Base-by-base conservation (phyloP, 495 filamentous ascomycete species). In the Hyaloscypha hepaticicola region DNA sequence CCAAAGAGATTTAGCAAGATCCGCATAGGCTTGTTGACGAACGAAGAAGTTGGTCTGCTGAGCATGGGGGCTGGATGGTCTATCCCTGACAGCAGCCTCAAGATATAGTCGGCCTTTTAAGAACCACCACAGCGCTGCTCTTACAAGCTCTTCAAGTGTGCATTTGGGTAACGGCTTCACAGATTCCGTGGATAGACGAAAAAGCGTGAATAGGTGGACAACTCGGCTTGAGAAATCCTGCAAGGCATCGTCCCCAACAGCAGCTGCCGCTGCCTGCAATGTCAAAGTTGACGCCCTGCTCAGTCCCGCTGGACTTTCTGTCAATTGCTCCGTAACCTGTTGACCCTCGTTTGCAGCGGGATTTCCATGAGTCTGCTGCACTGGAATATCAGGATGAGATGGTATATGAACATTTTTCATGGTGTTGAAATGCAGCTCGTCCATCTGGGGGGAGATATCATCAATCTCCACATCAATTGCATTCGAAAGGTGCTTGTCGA, bases 41-140 rank as follows among this genome's bases (percentile, higher is more conserved):
- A 76, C 72, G 41, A 81, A 73, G 16, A 79, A 78, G 21, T 78
- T 78, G 48, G 66, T 68, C 56, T 69, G 61, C 51, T 76, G 72
- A 12, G 68, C 75, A 60, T 78, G 72, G 1, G 84, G 74, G 29
- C 74, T 79, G 1, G 80, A 70, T 9, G 87, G 82, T 27, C 66
- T 29, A 34, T 83, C 82, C 60, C 90, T 83, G 52, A 92, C 86
- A 61, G 86, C 81, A 11, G 76, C 77, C 76, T 97, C 92, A 55
- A 96, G 77, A 6, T 84, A 82, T 52, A 85, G 81, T 67, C 91
- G 85, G 58, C 91, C 93, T 38, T 82, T 86, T 63, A 96, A 70
- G 69, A 96, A 96, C 93, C 93, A 97, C 93, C 93, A 97, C 2
- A 89, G 73, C 21, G 85, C 86, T 51, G 85, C 88, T 64, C 88